Percentiles rank a stretch among this genome's conserved stretches.
Conservation (phyloP, 1,284 basidiomycete species). For the Ustilago xerochloae region DNA sequence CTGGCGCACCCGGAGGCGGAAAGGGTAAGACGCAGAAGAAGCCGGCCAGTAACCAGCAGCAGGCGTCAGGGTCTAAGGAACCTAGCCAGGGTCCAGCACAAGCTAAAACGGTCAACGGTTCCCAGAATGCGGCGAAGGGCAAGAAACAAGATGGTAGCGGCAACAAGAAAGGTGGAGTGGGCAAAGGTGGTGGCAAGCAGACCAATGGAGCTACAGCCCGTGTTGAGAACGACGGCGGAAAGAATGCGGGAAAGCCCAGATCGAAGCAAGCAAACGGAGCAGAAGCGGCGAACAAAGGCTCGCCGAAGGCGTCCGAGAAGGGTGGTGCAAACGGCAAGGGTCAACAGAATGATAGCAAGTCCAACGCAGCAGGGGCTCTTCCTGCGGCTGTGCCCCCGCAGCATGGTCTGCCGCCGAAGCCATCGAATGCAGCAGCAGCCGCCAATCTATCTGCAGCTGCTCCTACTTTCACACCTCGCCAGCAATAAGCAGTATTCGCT, state of each 20-base stretch:
- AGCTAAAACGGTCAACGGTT: not conserved
- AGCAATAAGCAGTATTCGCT: not conserved
- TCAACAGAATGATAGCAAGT: not conserved
- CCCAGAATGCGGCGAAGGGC: constrained; percentile 1
- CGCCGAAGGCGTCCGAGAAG: constrained; percentile 9
- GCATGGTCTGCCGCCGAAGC: constrained; percentile 18
- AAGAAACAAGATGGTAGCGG: constrained; percentile 14
- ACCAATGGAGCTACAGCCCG: constrained; percentile 3
- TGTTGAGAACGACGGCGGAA: not conserved
- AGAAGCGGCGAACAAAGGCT: constrained; percentile 4
- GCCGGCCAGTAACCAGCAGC: constrained; percentile 15
- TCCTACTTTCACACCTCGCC: constrained; percentile 29
- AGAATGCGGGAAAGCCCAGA: not conserved
- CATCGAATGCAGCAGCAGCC: constrained; percentile 3
- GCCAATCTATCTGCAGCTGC: constrained; percentile 30
- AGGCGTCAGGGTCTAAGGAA: constrained; percentile 5
- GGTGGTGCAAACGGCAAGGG: not conserved
- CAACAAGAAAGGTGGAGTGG: constrained; percentile 18
- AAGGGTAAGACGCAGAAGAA: constrained; percentile 34
- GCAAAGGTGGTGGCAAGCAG: constrained; percentile 11
- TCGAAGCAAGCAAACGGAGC: not conserved
- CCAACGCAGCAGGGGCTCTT: too few species aligned
- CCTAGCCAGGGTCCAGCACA: not conserved
- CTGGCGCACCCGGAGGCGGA: constrained; percentile 6
- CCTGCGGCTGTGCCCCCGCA: too few species aligned